phyloP scores from a whole-genome alignment of 176 grass and related monocot species.

The Carex kokanica region DNA sequence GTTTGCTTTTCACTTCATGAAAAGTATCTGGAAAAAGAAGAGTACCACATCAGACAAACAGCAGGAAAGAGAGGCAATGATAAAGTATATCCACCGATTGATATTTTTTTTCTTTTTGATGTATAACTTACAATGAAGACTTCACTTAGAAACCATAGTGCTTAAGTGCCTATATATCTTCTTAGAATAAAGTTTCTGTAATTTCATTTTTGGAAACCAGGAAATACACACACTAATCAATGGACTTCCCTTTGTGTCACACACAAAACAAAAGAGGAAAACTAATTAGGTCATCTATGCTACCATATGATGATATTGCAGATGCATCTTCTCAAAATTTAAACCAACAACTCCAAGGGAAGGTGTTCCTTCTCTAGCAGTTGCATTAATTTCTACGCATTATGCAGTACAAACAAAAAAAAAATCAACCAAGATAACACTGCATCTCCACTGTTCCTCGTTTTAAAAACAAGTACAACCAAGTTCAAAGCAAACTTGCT shows the following conservation, averaged over 20 bases:
- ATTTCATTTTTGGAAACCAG: background rate
- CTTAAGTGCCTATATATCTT: background rate
- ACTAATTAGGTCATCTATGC: background rate
- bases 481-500: background rate
- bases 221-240: background rate
- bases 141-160: background rate
- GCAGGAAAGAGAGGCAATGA: background rate
- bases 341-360: background rate
- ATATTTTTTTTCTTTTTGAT: background rate
- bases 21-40: conserved; percentile 62
- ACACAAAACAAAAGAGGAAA: background rate
- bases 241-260: background rate
- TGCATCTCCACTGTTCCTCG: background rate
- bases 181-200: background rate
- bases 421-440: background rate
- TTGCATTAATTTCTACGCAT: background rate
- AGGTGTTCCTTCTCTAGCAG: background rate
- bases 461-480: background rate
- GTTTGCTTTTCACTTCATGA: conserved; percentile 82
- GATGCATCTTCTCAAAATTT: background rate
- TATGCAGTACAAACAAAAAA: background rate
- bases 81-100: background rate
- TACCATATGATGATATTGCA: background rate
- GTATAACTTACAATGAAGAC: background rate
- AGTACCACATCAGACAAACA: conserved; percentile 11